Base-by-base conservation (phyloP, 108 stramenopile genomes). In the Aureococcus anophagefferens region DNA sequence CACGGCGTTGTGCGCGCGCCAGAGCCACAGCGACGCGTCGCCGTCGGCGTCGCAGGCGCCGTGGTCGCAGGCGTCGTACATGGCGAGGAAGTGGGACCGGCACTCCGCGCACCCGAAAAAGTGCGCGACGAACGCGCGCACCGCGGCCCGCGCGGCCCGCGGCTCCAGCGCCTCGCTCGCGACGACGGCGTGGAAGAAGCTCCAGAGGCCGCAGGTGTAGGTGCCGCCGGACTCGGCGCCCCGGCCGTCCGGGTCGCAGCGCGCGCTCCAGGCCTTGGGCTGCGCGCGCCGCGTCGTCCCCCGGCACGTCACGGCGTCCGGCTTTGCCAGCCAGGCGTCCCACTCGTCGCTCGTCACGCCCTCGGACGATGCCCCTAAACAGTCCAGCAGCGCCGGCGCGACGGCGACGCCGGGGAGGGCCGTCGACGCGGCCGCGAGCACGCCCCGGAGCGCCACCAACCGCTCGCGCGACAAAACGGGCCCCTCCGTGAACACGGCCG, bases 131-230 rank as follows among this genome's bases (percentile, higher is more conserved):
- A 83, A 92, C 30, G 25, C 29, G 13, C 29, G 33, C 13, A 37
- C n/a, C 29, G 80, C 44, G 72, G 75, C 31, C 79, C 65, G 0
- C 73, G 70, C 34, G 63, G 71, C 44, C 14, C 63, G 29, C 78
- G 66, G 79, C 5, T 44, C 13, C 13, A 44, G 40, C n/a, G n/a
- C n/a, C n/a, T n/a, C n/a, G 5, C 9, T 11, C 75, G 89, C 89
- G 0, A 89, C 89, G 7, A 89, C 71, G 18, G 88, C 84, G 74
- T 93, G 92, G 73, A 93, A 90, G 29, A 93, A 69, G 35, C 89
- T 74, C 92, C 92, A 93, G 16, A 93, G 62, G 34, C 92, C 92
- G 75, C 92, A 93, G 0, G 92, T 91, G 68, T 91, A 91, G 31
- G 90, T 89, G 74, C 71, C 76, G 32, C 72, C 63, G n/a, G n/a